Conservation (phyloP, 2,329 filamentous ascomycete genomes). For the Diaporthe sp. region DNA sequence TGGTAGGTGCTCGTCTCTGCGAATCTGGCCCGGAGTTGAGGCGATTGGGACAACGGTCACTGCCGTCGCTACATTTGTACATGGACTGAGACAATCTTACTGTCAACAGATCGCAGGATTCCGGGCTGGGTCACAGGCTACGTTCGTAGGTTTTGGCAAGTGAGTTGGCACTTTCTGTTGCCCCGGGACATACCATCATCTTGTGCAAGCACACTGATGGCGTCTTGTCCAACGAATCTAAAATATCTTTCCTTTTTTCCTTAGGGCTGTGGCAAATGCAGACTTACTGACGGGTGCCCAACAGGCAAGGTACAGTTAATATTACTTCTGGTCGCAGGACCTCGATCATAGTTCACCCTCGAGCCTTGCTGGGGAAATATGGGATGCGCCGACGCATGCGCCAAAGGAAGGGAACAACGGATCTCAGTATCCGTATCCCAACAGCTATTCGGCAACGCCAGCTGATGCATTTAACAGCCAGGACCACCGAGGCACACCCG, state of each 20-base stretch:
- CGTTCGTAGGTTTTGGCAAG: slow-evolving; percentile 98
- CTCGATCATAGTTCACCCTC: too few relatives aligned
- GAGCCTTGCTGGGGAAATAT: background rate
- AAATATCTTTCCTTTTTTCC: background rate
- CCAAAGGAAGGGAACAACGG: background rate
- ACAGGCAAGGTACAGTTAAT: slow-evolving; percentile 49
- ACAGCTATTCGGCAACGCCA: background rate
- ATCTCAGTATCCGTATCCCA: background rate
- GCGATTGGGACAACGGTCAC: background rate
- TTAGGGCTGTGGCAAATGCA: background rate
- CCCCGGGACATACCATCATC: background rate
- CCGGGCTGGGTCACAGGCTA: slow-evolving; percentile 95
- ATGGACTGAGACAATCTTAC: background rate
- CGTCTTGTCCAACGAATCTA: background rate
- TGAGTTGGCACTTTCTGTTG: slow-evolving; percentile 59
- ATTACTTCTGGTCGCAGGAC: background rate
- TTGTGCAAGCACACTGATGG: slow-evolving; percentile 3
- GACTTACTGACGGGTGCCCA: slow-evolving; percentile 39
- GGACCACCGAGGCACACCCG: slow-evolving; percentile 93
- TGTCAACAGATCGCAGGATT: slow-evolving; percentile 78
- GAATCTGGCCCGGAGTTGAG: slow-evolving; percentile 25
- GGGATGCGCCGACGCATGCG: background rate
- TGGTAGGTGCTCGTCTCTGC: slow-evolving; percentile 68
- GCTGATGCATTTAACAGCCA: slow-evolving; percentile 68
- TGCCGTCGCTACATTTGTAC: background rate